phyloP scores from a whole-genome alignment of 73 alveolate species.

The Paramecium primaurelia region DNA sequence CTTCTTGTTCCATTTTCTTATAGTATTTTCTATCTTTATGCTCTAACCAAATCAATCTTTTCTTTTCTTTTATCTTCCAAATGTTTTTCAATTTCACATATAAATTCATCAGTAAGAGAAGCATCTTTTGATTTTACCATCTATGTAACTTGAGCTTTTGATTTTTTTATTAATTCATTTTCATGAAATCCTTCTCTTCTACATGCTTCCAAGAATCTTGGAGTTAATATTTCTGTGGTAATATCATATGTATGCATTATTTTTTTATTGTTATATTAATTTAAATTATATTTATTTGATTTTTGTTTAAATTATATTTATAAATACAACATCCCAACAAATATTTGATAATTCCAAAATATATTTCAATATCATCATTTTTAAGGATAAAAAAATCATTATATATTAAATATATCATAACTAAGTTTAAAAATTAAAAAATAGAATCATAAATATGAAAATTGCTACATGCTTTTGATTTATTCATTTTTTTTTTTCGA shows the following conservation, averaged over 20 bases:
- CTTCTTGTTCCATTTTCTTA: neutral
- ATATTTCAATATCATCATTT: neutral
- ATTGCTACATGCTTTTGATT: neutral
- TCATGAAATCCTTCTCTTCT: constrained; percentile 41
- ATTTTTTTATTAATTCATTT: neutral
- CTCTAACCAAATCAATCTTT: neutral
- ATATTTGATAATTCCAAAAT: neutral
- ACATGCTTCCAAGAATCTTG: constrained; percentile 34
- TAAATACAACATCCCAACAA: too few relatives aligned
- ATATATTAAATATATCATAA: neutral
- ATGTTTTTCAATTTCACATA: neutral
- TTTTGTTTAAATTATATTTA: too few relatives aligned
- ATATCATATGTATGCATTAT: neutral
- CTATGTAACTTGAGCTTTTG: neutral
- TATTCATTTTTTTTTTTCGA: neutral
- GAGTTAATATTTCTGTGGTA: neutral
- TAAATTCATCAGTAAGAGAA: neutral
- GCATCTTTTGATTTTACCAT: neutral
- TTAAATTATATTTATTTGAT: neutral
- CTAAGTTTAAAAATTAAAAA: neutral
- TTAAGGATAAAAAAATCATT: neutral
- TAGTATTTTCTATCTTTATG: neutral
- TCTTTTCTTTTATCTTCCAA: constrained; percentile 9
- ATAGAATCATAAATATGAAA: neutral
- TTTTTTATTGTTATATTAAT: neutral